Evolutionary conservation across 257 asterid genomes (phyloP).

Genomic region (Dorcoceras hygrometricum): DNA sequence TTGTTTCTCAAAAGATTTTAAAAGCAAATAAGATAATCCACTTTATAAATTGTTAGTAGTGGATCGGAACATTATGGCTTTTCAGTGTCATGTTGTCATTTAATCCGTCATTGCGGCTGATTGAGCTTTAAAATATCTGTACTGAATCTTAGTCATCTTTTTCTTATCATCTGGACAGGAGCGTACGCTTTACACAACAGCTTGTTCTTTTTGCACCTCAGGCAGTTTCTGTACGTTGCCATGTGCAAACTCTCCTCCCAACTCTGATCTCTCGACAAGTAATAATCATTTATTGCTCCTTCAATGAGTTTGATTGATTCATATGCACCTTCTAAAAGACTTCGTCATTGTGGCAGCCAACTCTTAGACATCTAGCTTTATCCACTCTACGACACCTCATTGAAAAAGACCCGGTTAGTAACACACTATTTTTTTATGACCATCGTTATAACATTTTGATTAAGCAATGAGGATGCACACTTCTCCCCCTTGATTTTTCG

Average conservation of each 20-base stretch:
- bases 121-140: constrained; percentile 9
- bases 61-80: constrained; percentile 18
- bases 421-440: neutral
- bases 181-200: constrained; percentile 91
- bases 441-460: constrained; percentile 3
- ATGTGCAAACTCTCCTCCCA: constrained; percentile 89
- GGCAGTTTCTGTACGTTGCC: constrained; percentile 92
- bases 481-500: constrained; percentile 12
- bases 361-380: constrained; percentile 86
- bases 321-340: constrained; percentile 27
- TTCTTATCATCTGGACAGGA: constrained; percentile 51
- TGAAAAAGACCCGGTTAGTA: constrained; percentile 97
- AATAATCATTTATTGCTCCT: constrained; percentile 22
- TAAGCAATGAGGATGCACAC: constrained; percentile 7
- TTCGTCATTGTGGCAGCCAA: constrained; percentile 62
- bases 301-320: constrained; percentile 17
- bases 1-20: too few relatives aligned
- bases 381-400: constrained; percentile 94
- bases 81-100: constrained; percentile 19
- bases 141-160: constrained; percentile 5
- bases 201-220: constrained; percentile 98
- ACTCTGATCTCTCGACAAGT: constrained; percentile 97
- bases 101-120: constrained; percentile 14
- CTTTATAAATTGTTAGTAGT: constrained; percentile 11
- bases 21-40: too few relatives aligned